Conservation (phyloP, 169 alveolate genomes). For the Babesia ovata region DNA sequence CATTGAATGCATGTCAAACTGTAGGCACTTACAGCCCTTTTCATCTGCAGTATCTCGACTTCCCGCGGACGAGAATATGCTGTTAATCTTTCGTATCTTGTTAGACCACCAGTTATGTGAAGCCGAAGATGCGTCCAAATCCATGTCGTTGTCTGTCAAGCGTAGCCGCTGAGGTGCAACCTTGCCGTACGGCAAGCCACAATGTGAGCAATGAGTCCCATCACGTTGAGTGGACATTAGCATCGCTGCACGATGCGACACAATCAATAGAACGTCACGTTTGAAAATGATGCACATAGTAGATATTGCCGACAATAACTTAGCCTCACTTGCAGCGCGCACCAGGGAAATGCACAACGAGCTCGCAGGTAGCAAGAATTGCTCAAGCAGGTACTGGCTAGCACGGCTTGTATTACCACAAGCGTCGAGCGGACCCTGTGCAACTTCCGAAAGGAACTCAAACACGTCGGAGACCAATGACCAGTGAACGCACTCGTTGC, state of each 20-base stretch:
- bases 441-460: slow-evolving; percentile 40
- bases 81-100: slow-evolving; percentile 44
- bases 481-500: slow-evolving; percentile 39
- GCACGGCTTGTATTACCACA: slow-evolving; percentile 34
- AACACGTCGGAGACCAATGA: slow-evolving; percentile 31
- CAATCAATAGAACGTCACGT: slow-evolving; percentile 48
- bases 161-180: neutral
- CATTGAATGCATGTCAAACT: slow-evolving; percentile 43
- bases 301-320: slow-evolving; percentile 45
- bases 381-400: slow-evolving; percentile 59
- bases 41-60: neutral
- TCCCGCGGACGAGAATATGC: slow-evolving; percentile 21
- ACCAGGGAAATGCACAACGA: slow-evolving; percentile 32
- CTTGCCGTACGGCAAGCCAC: slow-evolving; percentile 11
- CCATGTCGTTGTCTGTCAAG: slow-evolving; percentile 17
- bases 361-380: slow-evolving; percentile 57
- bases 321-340: slow-evolving; percentile 55
- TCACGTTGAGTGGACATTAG: slow-evolving; percentile 19
- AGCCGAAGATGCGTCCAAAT: slow-evolving; percentile 2
- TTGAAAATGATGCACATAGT: slow-evolving; percentile 51
- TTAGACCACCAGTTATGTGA: slow-evolving; percentile 39
- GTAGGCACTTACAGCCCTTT: slow-evolving; percentile 40
- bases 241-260: slow-evolving; percentile 44
- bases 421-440: slow-evolving; percentile 53
- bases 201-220: slow-evolving; percentile 32